A percentile compares a stretch with the other conserved stretches of the same genome.
These are phyloP conservation scores for Thuja plicata DNA, from an alignment of 83 land plant species.

Conservation along the genomic window DNA sequence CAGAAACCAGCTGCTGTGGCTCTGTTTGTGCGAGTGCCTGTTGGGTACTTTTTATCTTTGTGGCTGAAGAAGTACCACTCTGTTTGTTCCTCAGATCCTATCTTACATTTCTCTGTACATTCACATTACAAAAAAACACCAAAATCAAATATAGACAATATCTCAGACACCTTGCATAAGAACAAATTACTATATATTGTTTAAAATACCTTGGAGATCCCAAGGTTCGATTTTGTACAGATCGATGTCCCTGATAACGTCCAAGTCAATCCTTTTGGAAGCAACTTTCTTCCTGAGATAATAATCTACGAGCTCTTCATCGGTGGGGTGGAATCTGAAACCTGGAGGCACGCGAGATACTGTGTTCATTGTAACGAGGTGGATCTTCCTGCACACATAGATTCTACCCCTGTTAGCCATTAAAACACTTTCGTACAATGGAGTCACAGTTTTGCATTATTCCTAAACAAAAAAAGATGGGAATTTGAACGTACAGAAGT, in stretches of 20 bases:
- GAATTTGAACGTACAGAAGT: background rate
- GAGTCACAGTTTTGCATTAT: background rate
- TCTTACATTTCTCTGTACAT: conserved; percentile 39
- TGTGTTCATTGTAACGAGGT: conserved; percentile 17
- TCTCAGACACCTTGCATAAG: background rate
- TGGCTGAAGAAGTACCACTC: conserved; percentile 75
- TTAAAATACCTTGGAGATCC: conserved; percentile 61
- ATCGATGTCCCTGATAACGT: conserved; percentile 56
- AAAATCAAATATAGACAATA: background rate
- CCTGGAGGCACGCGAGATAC: conserved; percentile 62
- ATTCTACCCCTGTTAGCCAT: background rate
- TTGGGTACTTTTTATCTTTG: conserved; percentile 70
- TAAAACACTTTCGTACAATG: background rate
- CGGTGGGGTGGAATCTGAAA: conserved; percentile 56
- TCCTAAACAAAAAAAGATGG: background rate
- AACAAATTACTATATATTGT: too few species aligned
- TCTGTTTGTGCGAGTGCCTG: conserved; percentile 61
- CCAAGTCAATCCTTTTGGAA: conserved; percentile 47
- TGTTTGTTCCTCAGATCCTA: conserved; percentile 56
- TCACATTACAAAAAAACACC: background rate
- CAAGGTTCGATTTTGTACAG: conserved; percentile 67
- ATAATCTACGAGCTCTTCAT: conserved; percentile 67
- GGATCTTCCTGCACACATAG: background rate
- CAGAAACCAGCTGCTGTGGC: conserved; percentile 62
- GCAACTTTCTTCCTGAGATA: conserved; percentile 56